These are phyloP conservation scores for Xerocomus minutiporus DNA, from an alignment of 1,284 basidiomycete species.

Conservation along the genomic window DNA sequence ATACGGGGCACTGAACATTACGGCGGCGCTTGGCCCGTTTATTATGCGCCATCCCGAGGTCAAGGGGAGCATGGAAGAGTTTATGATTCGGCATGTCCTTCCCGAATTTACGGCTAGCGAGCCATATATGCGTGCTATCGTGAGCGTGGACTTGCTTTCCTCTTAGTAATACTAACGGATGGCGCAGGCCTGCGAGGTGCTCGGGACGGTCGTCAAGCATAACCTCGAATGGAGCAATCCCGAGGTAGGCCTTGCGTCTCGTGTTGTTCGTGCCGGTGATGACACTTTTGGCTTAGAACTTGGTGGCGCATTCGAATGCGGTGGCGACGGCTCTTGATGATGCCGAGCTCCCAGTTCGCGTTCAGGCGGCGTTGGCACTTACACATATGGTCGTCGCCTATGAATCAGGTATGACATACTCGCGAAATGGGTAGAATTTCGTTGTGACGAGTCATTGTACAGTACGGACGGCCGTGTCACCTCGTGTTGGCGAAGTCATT, in stretches of 20 bases:
- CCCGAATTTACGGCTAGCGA: conserved; percentile 63
- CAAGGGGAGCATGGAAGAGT: conserved; percentile 70
- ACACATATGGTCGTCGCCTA: conserved; percentile 72
- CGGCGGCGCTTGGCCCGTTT: conserved; percentile 66
- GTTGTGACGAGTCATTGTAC: conserved; percentile 3
- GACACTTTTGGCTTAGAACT: conserved; percentile 39
- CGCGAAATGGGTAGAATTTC: not conserved
- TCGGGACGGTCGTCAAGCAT: conserved; percentile 67
- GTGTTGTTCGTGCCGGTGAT: not conserved
- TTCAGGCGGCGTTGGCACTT: conserved; percentile 79
- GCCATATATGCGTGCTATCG: conserved; percentile 72
- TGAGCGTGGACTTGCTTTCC: conserved; percentile 32
- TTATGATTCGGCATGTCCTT: conserved; percentile 68
- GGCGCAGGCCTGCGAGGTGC: conserved; percentile 69
- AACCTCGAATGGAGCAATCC: conserved; percentile 63
- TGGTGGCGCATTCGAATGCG: conserved; percentile 60
- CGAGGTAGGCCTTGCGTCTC: conserved; percentile 42
- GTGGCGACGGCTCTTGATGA: conserved; percentile 66
- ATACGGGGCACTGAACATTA: conserved; percentile 82
- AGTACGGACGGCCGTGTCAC: conserved; percentile 72
- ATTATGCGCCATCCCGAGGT: conserved; percentile 80
- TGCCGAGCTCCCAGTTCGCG: conserved; percentile 75
- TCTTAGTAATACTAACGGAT: conserved; percentile 2
- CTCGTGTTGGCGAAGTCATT: conserved; percentile 82
- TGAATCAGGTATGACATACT: conserved; percentile 48